Evolutionary conservation across 176 grass and related monocot genomes (phyloP).

Genomic region (Aegilops umbellulata): DNA sequence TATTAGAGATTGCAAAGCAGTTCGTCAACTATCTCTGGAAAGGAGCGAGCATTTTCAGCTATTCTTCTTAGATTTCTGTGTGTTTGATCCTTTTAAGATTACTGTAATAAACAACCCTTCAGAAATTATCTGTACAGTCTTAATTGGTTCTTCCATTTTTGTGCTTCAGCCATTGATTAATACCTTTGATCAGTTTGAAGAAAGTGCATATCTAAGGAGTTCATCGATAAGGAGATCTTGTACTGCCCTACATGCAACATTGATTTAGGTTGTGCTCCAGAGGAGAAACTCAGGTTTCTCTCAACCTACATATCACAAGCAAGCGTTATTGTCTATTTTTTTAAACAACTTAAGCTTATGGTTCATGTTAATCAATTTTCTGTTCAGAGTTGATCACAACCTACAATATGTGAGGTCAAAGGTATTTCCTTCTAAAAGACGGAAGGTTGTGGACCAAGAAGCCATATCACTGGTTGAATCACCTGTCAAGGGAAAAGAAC

Average conservation of each 20-base stretch:
- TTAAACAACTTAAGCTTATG: conserved; percentile 3
- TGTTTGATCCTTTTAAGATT: not conserved
- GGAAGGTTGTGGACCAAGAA: conserved; percentile 49
- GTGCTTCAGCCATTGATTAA: not conserved
- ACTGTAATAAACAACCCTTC: not conserved
- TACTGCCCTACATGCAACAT: conserved; percentile 69
- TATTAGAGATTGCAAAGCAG: not conserved
- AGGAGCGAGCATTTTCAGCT: not conserved
- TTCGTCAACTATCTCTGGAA: not conserved
- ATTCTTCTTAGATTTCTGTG: not conserved
- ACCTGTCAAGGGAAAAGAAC: conserved; percentile 69
- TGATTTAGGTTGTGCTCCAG: conserved; percentile 57
- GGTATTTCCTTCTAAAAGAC: conserved; percentile 64
- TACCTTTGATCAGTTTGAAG: conserved; percentile 61
- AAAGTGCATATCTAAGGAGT: conserved; percentile 71
- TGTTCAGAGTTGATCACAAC: conserved; percentile 65
- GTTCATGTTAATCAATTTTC: not conserved
- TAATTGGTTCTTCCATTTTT: not conserved
- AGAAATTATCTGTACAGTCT: not conserved
- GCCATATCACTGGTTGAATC: conserved; percentile 22
- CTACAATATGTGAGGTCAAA: conserved; percentile 68
- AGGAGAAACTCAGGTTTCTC: conserved; percentile 73
- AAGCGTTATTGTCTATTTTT: not conserved
- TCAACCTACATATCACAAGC: conserved; percentile 8
- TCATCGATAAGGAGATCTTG: conserved; percentile 47